Evolutionary conservation across 2,329 filamentous ascomycete genomes (phyloP), one percentile per base, ranked within the genome.

Genomic region (Penicillium expansum): DNA sequence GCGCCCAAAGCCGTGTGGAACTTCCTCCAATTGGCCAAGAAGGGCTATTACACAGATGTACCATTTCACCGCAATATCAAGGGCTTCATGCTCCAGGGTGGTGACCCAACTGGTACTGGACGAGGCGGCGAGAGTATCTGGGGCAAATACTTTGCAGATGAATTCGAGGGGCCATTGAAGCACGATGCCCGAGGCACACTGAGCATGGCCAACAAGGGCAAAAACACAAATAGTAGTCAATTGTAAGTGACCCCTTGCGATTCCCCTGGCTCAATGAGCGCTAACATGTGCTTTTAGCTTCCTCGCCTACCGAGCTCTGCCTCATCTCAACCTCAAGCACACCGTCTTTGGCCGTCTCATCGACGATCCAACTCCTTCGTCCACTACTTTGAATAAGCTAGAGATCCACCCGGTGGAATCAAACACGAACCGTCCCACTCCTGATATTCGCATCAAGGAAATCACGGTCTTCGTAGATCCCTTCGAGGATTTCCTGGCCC

Each of bases 151-250:
- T 99, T 99, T 69, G 82, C 88, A 52, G 94, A 99, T 72, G 94
- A 99, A 71, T 88, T 97, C 61, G 92, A 97, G 16, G 92, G 92
- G 0, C 91, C 93, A 0, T 75, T 92, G 39, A 89, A 87, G n/a
- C 94, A 99, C 68, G 88, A 91, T 69, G 78, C 82, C 0, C 82
- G 92, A 29, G 94, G 94, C 13, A 84, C 92, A 0, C 71, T 95
- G 27, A 92, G 88, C 64, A 99, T 99, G 94, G 94, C 94, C 39
- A 99, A 99, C 76, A 99, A 99, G 72, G 94, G 94, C 57, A 97
- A 97, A 71, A 93, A 97, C 70, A 97, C 93, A 22, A 99, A 99
- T 76, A 94, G 90, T 9, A 91, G 86, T 65, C 94, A 99, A 74
- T 99, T 88, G 76, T 79, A 60, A 70, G 76, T 71, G 29, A 9